A percentile compares a stretch with the other conserved stretches of the same genome.
These are phyloP conservation scores for Diplodia corticola DNA, from an alignment of 2,329 filamentous ascomycete species.

Conservation along the genomic window DNA sequence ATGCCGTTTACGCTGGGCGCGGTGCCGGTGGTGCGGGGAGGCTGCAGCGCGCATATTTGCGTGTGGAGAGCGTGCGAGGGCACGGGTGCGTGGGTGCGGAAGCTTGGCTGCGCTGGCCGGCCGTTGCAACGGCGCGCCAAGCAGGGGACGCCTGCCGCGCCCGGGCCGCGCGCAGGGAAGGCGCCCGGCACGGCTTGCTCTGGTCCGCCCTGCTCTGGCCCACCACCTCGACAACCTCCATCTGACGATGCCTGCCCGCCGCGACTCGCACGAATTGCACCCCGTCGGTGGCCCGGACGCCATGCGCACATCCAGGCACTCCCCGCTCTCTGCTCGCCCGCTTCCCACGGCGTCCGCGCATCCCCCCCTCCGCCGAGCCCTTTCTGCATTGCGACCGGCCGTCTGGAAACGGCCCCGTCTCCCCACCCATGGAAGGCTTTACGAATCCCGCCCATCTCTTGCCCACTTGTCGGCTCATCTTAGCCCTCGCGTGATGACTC, in stretches of 20 bases:
- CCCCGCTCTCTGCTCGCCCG: background rate
- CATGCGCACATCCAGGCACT: constrained; percentile 2
- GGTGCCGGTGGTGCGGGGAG: background rate
- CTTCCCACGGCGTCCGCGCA: background rate
- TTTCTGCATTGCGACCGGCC: background rate
- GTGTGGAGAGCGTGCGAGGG: background rate
- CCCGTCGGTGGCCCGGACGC: background rate
- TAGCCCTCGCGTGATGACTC: background rate
- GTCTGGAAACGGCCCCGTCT: constrained; percentile 15
- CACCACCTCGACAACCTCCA: background rate
- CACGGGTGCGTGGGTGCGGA: background rate
- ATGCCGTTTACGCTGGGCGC: background rate
- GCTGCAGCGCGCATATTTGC: background rate
- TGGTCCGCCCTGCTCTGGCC: background rate
- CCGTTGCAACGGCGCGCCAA: background rate
- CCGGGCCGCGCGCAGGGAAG: background rate
- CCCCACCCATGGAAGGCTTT: constrained; percentile 6
- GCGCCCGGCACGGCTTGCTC: background rate
- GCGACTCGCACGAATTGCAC: background rate
- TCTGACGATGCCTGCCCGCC: background rate
- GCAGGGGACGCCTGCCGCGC: background rate
- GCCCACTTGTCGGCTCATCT: background rate
- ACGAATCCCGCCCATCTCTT: background rate
- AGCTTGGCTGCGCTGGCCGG: no score
- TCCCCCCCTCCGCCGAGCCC: background rate